Evolutionary conservation across 306 rosid genomes (phyloP), one percentile per base, ranked within the genome.

Genomic region (Cucumis cinereus): DNA sequence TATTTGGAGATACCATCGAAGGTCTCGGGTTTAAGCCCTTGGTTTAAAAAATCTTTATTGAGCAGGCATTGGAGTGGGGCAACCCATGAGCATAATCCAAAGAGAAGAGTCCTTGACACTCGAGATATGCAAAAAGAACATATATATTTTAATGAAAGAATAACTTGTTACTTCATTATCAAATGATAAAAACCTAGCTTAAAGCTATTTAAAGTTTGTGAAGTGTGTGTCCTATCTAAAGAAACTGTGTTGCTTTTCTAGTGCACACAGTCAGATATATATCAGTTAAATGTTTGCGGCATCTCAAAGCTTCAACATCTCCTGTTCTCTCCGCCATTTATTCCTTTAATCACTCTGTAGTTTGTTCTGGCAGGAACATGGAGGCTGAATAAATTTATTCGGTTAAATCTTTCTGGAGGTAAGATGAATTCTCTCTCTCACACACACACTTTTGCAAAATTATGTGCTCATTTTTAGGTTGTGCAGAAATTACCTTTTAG

Each of bases 351-450:
- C 62, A 61, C 56, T 79, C 61, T 50, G 16, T 77, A 55, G 47
- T 86, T 63, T 71, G 22, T 67, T 84, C 36, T 90, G 77, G 81
- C 94, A 93, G 98, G 84, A 78, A 66, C 91, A 41, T 50, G 87
- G 84, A 87, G 80, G 84, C 84, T 91, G 73, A 40, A 80, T 35
- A 77, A 1, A 54, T 20, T 77, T 73, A 26, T 79, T 77, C 87
- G 83, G 78, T 1, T 79, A 58, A 74, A 49, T 78, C 67, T 86
- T 77, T 17, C 89, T 9, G 86, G 75, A 78, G 97, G 98, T 86
- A 66, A 57, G 66, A 64, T 79, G 75, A 84, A 73, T 73, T 59
- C 72, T 70, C 38, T 64, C 66, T 80, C 56, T 71, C 57, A 57
- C 70, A 10, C 60, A 4, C 54, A 54, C 63, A 61, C 53, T 17